Evolutionary conservation across 2,329 filamentous ascomycete species (phyloP).

Genomic region (Colletotrichum limetticola): DNA sequence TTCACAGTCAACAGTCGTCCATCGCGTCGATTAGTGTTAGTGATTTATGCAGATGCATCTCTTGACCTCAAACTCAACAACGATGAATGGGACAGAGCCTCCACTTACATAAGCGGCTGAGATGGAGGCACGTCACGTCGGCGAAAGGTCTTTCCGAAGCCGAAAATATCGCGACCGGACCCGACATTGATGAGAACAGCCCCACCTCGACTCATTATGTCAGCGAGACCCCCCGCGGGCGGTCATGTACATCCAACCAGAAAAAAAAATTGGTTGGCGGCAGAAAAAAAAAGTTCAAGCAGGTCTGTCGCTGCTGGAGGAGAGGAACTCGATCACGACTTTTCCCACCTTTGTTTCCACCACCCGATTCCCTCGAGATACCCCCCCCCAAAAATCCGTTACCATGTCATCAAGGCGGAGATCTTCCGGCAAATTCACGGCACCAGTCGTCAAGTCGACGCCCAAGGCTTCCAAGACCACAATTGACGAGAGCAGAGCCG

Average conservation of each 20-base stretch:
- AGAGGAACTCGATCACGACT: slow-evolving; percentile 13
- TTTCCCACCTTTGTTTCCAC: slow-evolving; percentile 9
- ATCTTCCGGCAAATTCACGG: slow-evolving; percentile 65
- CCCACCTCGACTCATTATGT: slow-evolving; percentile 1
- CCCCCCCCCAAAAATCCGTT: slow-evolving; percentile 4
- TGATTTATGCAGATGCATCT: neutral
- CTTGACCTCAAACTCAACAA: no score
- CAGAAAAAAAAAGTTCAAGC: slow-evolving; percentile 35
- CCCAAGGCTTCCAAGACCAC: slow-evolving; percentile 62
- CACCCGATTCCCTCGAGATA: slow-evolving; percentile 3
- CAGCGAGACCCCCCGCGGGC: slow-evolving; percentile 28
- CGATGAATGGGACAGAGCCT: neutral
- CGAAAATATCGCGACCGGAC: no score
- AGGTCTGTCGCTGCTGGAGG: slow-evolving; percentile 24
- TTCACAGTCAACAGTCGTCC: neutral
- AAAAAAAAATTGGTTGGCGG: slow-evolving; percentile 34
- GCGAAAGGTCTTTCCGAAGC: neutral
- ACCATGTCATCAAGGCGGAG: slow-evolving; percentile 72
- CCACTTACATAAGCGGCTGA: neutral
- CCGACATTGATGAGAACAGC: neutral
- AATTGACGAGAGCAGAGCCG: slow-evolving; percentile 68
- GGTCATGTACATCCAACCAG: slow-evolving; percentile 16
- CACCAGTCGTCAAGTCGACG: slow-evolving; percentile 63
- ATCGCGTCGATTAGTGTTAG: no score
- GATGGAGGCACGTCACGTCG: neutral